Base-by-base conservation (phyloP, 352 stramenopile species). In the Thraustochytrium sp. region DNA sequence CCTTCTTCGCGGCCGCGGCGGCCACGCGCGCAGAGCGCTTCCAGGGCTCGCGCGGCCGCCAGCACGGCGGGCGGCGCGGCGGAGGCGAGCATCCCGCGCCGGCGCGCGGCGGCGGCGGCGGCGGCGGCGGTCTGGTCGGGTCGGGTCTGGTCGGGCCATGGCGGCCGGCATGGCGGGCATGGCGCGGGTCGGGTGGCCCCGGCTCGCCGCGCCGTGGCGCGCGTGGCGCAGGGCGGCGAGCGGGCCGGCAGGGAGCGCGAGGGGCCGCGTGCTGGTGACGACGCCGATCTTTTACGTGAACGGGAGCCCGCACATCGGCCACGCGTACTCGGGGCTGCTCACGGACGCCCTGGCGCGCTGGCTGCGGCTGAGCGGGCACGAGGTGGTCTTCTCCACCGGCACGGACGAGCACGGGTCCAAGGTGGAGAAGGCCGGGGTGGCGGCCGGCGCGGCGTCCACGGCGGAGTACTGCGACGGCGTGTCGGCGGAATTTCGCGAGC, bases 231-330 rank as follows among this genome's bases (percentile, higher is more conserved):
- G 54, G 5, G 54, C 26, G 26, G 54, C 26, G 26, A 8, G 26
- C 54, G 54, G 26, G 8, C 26, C 23, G 26, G 54, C 5, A 8
- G 11, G 0, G 21, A 49, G 31, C 13, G 2, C 18, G 2, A 1
- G 23, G 18, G 61, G 51, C 11, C 65, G 65, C 42, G 65, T 78
- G 9, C 3, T 78, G 48, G 91, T 99, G 73, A 98, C 95, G 68
- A 99, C 97, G n/a, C 96, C 97, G 5, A 99, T 99, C 83, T 99
- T 98, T 88, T 99, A 99, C 89, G 96, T 99, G 49, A 99, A 99
- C 86, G 96, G 97, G 85, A 92, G 96, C 86, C 97, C 97, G 31
- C 97, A 99, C 89, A 98, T 99, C 65, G 97, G 97, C 53, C 97
- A 99, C 90, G 94, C 98, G 51, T 98, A 99, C 90, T 99, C 96